A percentile compares a stretch with the other conserved stretches of the same genome.
phyloP scores from a whole-genome alignment of 208 protist genomes.

The Trypanosoma lewisi region DNA sequence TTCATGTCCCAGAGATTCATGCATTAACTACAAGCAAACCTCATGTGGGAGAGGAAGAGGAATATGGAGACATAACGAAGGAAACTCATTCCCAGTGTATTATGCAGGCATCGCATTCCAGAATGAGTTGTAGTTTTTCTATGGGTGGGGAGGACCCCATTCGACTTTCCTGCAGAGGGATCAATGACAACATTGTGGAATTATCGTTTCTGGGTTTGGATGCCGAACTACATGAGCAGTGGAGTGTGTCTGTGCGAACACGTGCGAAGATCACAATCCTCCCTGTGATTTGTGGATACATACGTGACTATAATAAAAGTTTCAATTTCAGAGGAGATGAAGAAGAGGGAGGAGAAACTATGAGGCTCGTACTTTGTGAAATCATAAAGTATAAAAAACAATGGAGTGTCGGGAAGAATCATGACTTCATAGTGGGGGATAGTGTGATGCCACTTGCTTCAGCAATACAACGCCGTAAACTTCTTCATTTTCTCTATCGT shows the following conservation, averaged over 20 bases:
- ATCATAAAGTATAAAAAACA: constrained; percentile 10
- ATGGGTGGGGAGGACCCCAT: constrained; percentile 2
- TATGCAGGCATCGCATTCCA: not conserved
- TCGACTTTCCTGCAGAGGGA: constrained; percentile 13
- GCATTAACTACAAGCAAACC: not conserved
- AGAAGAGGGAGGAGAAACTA: not conserved
- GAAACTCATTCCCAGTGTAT: not conserved
- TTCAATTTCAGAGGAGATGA: not conserved
- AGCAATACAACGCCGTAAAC: constrained; percentile 2
- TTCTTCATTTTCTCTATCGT: constrained; percentile 10
- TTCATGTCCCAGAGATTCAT: constrained; percentile 11
- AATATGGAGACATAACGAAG: not conserved
- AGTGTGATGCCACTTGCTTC: constrained; percentile 17
- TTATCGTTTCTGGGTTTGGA: constrained; percentile 40
- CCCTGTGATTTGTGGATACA: constrained; percentile 36
- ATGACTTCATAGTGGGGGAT: constrained; percentile 8
- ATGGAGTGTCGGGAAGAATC: constrained; percentile 7
- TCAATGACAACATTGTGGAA: constrained; percentile 48
- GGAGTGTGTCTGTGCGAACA: constrained; percentile 36
- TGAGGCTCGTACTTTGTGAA: not conserved
- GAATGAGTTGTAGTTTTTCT: constrained; percentile 5
- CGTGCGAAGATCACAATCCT: constrained; percentile 49
- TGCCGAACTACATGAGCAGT: constrained; percentile 31
- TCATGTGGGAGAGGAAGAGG: not conserved
- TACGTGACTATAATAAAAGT: constrained; percentile 43